Evolutionary conservation across 768 basidiomycete species (phyloP), one percentile per base, ranked within the genome.

Genomic region (Pisolithus orientalis): DNA sequence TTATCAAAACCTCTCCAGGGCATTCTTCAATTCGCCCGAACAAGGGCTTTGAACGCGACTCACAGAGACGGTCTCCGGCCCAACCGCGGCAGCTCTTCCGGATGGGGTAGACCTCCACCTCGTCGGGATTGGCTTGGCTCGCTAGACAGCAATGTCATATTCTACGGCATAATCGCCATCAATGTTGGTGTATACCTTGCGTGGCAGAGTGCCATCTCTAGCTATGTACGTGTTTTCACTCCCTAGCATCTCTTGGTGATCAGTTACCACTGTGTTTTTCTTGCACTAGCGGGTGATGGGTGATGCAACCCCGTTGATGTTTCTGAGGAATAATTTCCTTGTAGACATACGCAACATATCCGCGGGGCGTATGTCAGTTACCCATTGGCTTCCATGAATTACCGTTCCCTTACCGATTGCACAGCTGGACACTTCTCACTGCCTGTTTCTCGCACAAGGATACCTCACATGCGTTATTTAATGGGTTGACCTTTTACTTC

Each of bases 401-500:
- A 31, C 58, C 28, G 13, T 59, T 51, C 13, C 46, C 2, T 29
- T 28, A 14, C 34, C 39, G 27, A 24, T 45, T 21, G 4, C 44
- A 13, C 50, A 92, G 90, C 62, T 91, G 87, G 87, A 89, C 87
- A 0, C 70, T 83, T 25, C 57, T 90, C 9, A 87, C 89, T 0
- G 72, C 79, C 16, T 75, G 74, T 53, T 92, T 93, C 72, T 88
- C 87, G 4, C 88, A 91, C 59, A 65, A 75, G 57, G 73, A 76
- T 28, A 38, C 74, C n/a, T 56, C 63, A 0, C 89, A 91, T 61
- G 77, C 87, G 4, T 56, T 88, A n/a, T 75, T 89, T 65, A 91
- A 91, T 60, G 81, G 80, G n/a, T 77, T 89, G 61, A 82, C 85
- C 0, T 88, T 81, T 67, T 89, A 75, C 67, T 91, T 87, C 70